Base-by-base conservation (phyloP, 108 stramenopile species). In the Pseudonitzschia multiseries region DNA sequence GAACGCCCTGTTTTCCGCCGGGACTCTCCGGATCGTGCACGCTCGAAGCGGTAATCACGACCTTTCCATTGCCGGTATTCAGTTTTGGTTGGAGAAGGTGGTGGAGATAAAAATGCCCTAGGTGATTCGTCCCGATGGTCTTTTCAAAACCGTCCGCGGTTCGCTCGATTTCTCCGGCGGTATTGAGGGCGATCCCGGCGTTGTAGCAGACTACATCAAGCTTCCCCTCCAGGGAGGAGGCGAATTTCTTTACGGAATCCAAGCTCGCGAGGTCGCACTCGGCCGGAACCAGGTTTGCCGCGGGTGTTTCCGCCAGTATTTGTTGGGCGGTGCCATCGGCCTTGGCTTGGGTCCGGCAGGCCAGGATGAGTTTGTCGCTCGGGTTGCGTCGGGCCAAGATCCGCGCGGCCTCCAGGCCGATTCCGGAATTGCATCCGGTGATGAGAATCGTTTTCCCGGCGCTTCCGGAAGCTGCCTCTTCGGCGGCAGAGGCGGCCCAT, bases 31-130 rank as follows among this genome's bases (percentile, higher is more conserved):
- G 95, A 77, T 96, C 95, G 76, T 96, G 95, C 1, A 96, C 95
- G 28, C 85, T 72, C 21, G 86, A 87, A 10, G 92, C 91, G 17
- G 95, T 96, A 10, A 96, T 88, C 5, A 90, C 89, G 69, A 96
- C 90, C 48, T 82, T 68, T 14, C 83, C 89, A 14, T 13, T 62
- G 1, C 81, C 61, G 18, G 68, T 62, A 21, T 81, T 65, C 31
- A 96, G 78, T 42, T 67, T 48, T 17, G 87, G 79, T 68, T 91
- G 46, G 2, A 97, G 70, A 29, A 94, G 74, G 53, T 88, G 75
- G 53, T 96, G 95, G 60, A 99, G 79, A 31, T 95, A 94, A 78
- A 98, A 97, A 74, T 97, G 97, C n/a, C 96, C 98, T 17, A 99
- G 77, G 73, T 98, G 98, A 78, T 99, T 99, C 17, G 93, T 95